These are phyloP conservation scores for Ganoderma sinense DNA, from an alignment of 1,284 basidiomycete species.

Conservation along the genomic window DNA sequence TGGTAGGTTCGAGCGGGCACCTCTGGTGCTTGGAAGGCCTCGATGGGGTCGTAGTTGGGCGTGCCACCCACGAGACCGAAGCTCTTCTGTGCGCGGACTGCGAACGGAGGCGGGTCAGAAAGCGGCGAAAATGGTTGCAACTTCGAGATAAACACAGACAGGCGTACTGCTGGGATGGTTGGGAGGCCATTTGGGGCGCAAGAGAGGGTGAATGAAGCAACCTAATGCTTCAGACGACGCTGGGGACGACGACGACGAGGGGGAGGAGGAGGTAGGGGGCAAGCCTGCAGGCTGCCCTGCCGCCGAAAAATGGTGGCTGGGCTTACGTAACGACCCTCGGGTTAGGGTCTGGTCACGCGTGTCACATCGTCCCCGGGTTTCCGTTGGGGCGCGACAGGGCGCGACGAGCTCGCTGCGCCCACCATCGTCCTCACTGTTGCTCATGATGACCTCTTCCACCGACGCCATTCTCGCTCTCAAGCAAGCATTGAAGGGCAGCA, in stretches of 20 bases:
- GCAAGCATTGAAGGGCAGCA: slow-evolving; percentile 59
- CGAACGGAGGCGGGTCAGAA: slow-evolving; percentile 22
- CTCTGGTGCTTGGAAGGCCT: slow-evolving; percentile 75
- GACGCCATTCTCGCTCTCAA: slow-evolving; percentile 66
- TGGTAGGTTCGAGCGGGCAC: slow-evolving; percentile 77
- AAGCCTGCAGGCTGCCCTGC: slow-evolving; percentile 16
- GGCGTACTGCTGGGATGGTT: slow-evolving; percentile 78
- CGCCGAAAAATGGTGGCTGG: slow-evolving; percentile 29
- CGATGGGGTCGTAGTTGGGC: slow-evolving; percentile 77
- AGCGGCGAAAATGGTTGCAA: slow-evolving; percentile 15
- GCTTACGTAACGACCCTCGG: slow-evolving; percentile 14
- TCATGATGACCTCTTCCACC: slow-evolving; percentile 30
- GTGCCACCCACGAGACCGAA: slow-evolving; percentile 86
- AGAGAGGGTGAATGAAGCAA: slow-evolving; percentile 66
- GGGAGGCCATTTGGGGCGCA: slow-evolving; percentile 60
- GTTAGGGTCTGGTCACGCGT: slow-evolving; percentile 14
- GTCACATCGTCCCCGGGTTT: slow-evolving; percentile 19
- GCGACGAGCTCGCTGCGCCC: background rate
- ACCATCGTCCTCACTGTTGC: background rate
- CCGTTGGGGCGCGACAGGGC: too few relatives aligned
- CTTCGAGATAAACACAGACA: slow-evolving; percentile 59
- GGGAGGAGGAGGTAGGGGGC: slow-evolving; percentile 4
- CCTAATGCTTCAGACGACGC: slow-evolving; percentile 71
- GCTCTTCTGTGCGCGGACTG: slow-evolving; percentile 94
- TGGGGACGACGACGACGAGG: slow-evolving; percentile 9